phyloP scores from a whole-genome alignment of 495 filamentous ascomycete genomes.

The Aspergillus wentii region DNA sequence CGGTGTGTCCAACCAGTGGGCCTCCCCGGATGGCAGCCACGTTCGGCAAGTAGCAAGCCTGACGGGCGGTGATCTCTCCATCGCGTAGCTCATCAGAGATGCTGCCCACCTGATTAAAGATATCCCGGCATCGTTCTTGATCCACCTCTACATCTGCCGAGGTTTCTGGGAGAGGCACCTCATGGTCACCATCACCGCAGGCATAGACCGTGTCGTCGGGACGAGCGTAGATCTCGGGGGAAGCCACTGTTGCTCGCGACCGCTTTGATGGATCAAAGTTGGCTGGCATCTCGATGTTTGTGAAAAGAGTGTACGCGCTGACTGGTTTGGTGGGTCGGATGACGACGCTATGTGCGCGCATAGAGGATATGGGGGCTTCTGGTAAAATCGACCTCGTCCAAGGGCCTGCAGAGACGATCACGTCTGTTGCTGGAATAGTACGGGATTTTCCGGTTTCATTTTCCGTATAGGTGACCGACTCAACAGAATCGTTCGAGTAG shows the following conservation, averaged over 20 bases:
- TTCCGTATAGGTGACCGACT: conserved; percentile 70
- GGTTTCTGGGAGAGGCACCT: conserved; percentile 68
- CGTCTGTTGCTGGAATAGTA: conserved; percentile 71
- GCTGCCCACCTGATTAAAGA: conserved; percentile 73
- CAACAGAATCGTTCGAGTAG: conserved; percentile 46
- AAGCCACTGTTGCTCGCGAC: conserved; percentile 55
- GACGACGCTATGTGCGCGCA: conserved; percentile 87
- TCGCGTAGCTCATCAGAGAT: conserved; percentile 72
- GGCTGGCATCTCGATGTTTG: conserved; percentile 72
- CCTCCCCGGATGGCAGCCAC: conserved; percentile 58
- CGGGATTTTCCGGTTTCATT: conserved; percentile 51
- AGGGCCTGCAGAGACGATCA: conserved; percentile 82
- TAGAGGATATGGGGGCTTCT: conserved; percentile 68
- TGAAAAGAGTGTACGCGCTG: conserved; percentile 86
- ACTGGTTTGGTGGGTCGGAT: conserved; percentile 70
- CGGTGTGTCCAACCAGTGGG: conserved; percentile 74
- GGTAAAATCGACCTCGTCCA: conserved; percentile 80
- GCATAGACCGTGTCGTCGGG: conserved; percentile 88
- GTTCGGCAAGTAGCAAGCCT: conserved; percentile 93
- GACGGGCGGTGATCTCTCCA: conserved; percentile 72
- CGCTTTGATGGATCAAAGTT: conserved; percentile 48
- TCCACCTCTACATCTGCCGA: conserved; percentile 78
- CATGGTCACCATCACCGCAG: conserved; percentile 82
- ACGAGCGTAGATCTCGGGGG: conserved; percentile 91
- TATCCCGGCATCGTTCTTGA: conserved; percentile 74